Evolutionary conservation across 768 basidiomycete genomes (phyloP), one percentile per base, ranked within the genome.

Genomic region (Trametes cubensis): DNA sequence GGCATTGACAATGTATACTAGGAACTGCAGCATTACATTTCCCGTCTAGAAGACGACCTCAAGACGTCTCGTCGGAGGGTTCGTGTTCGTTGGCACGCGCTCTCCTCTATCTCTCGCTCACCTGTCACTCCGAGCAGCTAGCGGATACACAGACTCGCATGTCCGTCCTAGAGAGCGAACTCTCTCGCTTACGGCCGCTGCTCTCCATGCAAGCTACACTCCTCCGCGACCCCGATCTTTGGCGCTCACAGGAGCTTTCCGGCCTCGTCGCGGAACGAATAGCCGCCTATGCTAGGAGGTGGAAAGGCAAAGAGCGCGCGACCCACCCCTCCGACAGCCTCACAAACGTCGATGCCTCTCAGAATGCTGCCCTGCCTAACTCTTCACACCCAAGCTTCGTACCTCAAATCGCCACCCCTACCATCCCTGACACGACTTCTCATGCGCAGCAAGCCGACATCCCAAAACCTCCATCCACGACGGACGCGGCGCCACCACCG

Each of bases 161-260:
- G 13, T 72, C 79, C 25, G 64, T 77, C 2, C 79, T 92, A 0
- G 90, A 92, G 74, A 68, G 79, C 13, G 90, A 92, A 69, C 77
- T 92, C 8, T 72, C 76, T 2, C 83, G 84, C 63, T 79, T 92
- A 2, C 84, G 85, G 49, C 90, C 90, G 0, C 72, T 90, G 39
- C 78, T 92, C 47, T 75, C 90, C 15, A 84, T 90, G 81, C 84
- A 87, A 50, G 83, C 87, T 28, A 64, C 72, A 14, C 20, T 77
- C 71, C 61, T 66, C 7, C 46, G 46, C 7, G 64, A 66, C 13
- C 50, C 64, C 3, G 26, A 51, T 15, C 41, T 60, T 6, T 60
- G 63, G 63, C 58, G 54, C 4, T 54, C 58, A 5, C 54, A 63
- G n/a, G 42, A 47, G 7, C 41, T 50, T 2, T 39, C 49, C 8